Conservation (phyloP, 768 basidiomycete species). For the Psilocybe cubensis region DNA sequence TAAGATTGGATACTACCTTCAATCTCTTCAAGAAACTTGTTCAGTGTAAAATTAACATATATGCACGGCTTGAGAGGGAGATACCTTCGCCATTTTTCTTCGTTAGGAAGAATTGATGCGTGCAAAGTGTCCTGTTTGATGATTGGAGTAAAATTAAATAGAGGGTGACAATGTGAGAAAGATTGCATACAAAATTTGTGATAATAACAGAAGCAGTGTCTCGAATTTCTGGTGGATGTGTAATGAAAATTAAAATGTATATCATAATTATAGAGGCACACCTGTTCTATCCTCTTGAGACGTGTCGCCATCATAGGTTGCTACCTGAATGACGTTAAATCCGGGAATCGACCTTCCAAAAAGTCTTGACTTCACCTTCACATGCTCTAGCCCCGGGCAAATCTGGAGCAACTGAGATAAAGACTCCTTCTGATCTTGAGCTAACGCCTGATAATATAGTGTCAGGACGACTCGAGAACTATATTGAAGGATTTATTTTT, state of each 20-base stretch:
- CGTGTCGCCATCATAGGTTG: slow-evolving; percentile 91
- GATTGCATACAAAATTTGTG: slow-evolving; percentile 77
- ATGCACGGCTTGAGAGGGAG: background rate
- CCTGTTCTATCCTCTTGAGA: slow-evolving; percentile 67
- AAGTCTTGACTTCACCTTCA: slow-evolving; percentile 53
- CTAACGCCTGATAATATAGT: slow-evolving; percentile 61
- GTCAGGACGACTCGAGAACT: background rate
- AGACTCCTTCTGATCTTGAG: slow-evolving; percentile 82
- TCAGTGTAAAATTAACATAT: slow-evolving; percentile 6
- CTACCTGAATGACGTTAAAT: slow-evolving; percentile 42
- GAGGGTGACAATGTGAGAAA: background rate
- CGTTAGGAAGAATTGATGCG: slow-evolving; percentile 81
- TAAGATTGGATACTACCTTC: too few relatives aligned
- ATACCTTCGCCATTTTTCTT: slow-evolving; percentile 81
- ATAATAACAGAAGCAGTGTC: slow-evolving; percentile 80
- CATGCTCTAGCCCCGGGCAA: slow-evolving; percentile 63
- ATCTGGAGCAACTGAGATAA: slow-evolving; percentile 66
- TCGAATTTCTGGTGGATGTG: slow-evolving; percentile 51
- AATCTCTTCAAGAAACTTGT: slow-evolving; percentile 75
- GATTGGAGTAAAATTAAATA: background rate
- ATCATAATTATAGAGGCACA: slow-evolving; percentile 26
- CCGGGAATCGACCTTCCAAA: too few relatives aligned
- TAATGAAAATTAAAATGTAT: background rate
- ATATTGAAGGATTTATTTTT: background rate
- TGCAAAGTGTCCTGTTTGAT: slow-evolving; percentile 79